A percentile compares a stretch with the other conserved stretches of the same genome.
phyloP scores from a whole-genome alignment of 371 early-diverging fungal genomes.

The Syncephalastrum monosporum region DNA sequence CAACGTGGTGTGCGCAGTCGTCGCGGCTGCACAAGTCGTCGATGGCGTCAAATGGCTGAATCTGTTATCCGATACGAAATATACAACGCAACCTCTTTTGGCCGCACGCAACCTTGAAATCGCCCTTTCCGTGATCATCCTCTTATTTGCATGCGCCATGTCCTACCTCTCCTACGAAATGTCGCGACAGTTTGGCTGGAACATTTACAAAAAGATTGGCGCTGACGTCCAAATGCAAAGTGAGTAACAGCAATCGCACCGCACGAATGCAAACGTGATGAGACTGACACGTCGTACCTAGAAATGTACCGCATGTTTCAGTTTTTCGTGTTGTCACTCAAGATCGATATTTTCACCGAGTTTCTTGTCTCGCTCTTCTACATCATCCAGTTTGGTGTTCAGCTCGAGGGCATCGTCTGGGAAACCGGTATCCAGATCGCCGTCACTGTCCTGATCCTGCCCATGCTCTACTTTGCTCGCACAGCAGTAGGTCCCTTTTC shows the following conservation, averaged over 20 bases:
- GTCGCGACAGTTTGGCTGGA: slow-evolving; percentile 42
- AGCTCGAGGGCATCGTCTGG: slow-evolving; percentile 28
- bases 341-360: slow-evolving; percentile 46
- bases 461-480: slow-evolving; percentile 46
- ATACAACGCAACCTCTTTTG: slow-evolving; percentile 19
- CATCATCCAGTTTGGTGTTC: slow-evolving; percentile 38
- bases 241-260: slow-evolving; percentile 6
- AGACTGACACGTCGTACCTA: slow-evolving; percentile 1
- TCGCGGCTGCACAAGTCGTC: slow-evolving; percentile 45
- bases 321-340: slow-evolving; percentile 47
- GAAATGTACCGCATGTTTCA: slow-evolving; percentile 48
- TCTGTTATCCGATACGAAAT: slow-evolving; percentile 16
- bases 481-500: slow-evolving; percentile 31
- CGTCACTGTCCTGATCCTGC: slow-evolving; percentile 40
- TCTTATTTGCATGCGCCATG: slow-evolving; percentile 30
- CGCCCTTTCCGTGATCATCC: slow-evolving; percentile 31
- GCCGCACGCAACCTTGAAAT: slow-evolving; percentile 45
- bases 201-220: slow-evolving; percentile 42
- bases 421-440: slow-evolving; percentile 33
- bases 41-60: slow-evolving; percentile 46
- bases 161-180: slow-evolving; percentile 34
- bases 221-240: slow-evolving; percentile 36
- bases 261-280: neutral
- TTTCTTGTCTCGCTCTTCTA: slow-evolving; percentile 49
- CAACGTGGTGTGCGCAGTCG: slow-evolving; percentile 42